Percentiles rank a stretch among this genome's conserved stretches.
These are phyloP conservation scores for Penicillium ucsense DNA, from an alignment of 495 filamentous ascomycete genomes.

Conservation along the genomic window DNA sequence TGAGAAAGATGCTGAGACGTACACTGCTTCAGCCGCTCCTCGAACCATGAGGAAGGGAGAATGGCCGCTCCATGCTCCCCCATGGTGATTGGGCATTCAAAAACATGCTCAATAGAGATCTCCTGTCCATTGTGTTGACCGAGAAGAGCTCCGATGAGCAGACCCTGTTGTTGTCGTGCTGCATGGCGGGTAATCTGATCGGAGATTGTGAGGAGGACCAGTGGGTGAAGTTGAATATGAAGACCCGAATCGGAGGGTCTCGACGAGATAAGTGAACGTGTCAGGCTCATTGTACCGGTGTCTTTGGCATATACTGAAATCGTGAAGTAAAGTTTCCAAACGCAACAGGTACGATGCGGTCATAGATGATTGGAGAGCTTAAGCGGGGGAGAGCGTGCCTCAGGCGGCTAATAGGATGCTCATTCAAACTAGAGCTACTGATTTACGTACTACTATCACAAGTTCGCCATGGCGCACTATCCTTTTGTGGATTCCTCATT, in stretches of 20 bases:
- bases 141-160: slow-evolving; percentile 76
- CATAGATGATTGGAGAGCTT: slow-evolving; percentile 10
- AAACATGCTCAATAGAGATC: slow-evolving; percentile 86
- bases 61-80: slow-evolving; percentile 42
- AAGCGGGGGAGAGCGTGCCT: background rate
- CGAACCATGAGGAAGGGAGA: slow-evolving; percentile 63
- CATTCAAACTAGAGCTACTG: no score
- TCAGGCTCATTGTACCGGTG: slow-evolving; percentile 17
- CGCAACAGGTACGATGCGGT: slow-evolving; percentile 6
- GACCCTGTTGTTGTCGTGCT: slow-evolving; percentile 60
- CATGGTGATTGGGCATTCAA: slow-evolving; percentile 56
- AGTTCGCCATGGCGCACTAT: no score
- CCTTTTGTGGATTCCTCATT: no score
- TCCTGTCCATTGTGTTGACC: slow-evolving; percentile 86
- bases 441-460: no score
- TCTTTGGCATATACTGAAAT: background rate
- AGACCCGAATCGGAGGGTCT: slow-evolving; percentile 70
- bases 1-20: slow-evolving; percentile 16
- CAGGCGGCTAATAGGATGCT: no score
- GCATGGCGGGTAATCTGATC: slow-evolving; percentile 92
- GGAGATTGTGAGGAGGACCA: slow-evolving; percentile 91
- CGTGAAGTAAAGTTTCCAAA: background rate
- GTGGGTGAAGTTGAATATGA: slow-evolving; percentile 79
- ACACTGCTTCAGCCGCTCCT: slow-evolving; percentile 76
- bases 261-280: slow-evolving; percentile 47